A percentile compares a stretch with the other conserved stretches of the same genome.
Evolutionary conservation across 2,329 filamentous ascomycete species (phyloP).

Genomic region (Alternaria panax): DNA sequence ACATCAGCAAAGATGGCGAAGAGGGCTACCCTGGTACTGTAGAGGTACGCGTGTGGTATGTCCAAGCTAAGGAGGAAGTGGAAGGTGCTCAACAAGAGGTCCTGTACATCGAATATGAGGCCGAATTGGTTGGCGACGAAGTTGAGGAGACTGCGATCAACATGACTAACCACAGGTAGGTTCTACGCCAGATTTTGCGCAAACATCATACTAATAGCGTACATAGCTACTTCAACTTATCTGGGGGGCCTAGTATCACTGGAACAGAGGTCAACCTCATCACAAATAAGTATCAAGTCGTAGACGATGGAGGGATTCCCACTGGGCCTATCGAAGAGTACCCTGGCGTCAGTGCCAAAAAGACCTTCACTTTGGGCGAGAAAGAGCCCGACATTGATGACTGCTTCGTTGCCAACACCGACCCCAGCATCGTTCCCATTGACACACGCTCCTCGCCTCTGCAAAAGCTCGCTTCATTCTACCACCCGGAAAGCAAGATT

Average conservation of each 20-base stretch:
- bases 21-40: slow-evolving; percentile 91
- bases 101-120: slow-evolving; percentile 88
- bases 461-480: slow-evolving; percentile 72
- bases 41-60: slow-evolving; percentile 79
- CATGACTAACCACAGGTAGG: slow-evolving; percentile 92
- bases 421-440: slow-evolving; percentile 61
- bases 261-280: slow-evolving; percentile 67
- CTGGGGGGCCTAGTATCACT: slow-evolving; percentile 63
- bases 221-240: slow-evolving; percentile 72
- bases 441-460: slow-evolving; percentile 66
- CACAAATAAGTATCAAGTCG: slow-evolving; percentile 73
- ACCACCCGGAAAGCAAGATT: slow-evolving; percentile 75
- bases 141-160: slow-evolving; percentile 91
- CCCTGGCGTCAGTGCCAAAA: slow-evolving; percentile 69
- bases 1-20: slow-evolving; percentile 78
- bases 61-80: slow-evolving; percentile 70
- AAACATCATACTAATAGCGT: background rate
- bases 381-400: slow-evolving; percentile 82
- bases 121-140: slow-evolving; percentile 74
- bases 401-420: slow-evolving; percentile 80
- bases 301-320: slow-evolving; percentile 78
- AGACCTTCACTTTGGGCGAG: slow-evolving; percentile 75
- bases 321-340: slow-evolving; percentile 70
- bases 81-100: slow-evolving; percentile 71
- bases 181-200: background rate